Percentiles rank a stretch among this genome's conserved stretches.
Conservation (phyloP, 345 rosid genomes). For the Alliaria petiolata region DNA sequence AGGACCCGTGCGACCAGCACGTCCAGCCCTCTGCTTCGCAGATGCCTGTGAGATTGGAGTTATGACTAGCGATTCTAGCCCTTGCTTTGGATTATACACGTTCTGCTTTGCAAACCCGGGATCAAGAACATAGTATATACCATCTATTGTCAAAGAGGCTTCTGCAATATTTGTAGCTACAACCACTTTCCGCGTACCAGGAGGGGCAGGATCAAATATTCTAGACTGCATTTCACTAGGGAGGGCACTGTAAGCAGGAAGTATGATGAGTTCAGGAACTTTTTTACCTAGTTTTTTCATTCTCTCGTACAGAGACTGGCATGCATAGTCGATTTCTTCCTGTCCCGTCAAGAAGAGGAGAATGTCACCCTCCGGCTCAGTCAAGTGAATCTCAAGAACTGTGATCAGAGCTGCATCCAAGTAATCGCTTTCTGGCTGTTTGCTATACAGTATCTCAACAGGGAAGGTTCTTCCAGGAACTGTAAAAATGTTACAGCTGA, state of each 20-base stretch:
- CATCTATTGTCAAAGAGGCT: constrained; percentile 78
- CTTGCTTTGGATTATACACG: constrained; percentile 77
- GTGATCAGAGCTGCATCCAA: constrained; percentile 74
- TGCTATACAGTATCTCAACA: constrained; percentile 72
- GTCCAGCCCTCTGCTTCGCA: constrained; percentile 81
- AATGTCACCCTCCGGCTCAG: constrained; percentile 86
- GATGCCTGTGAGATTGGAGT: constrained; percentile 93
- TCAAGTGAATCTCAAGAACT: constrained; percentile 75
- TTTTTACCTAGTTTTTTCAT: constrained; percentile 70
- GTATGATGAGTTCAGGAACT: constrained; percentile 72
- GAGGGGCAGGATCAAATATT: constrained; percentile 82
- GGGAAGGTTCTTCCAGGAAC: constrained; percentile 86
- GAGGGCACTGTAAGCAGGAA: constrained; percentile 82
- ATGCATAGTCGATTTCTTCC: constrained; percentile 82
- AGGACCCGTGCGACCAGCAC: constrained; percentile 88
- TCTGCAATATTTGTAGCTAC: constrained; percentile 89
- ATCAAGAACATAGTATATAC: constrained; percentile 76
- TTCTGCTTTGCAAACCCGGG: constrained; percentile 85
- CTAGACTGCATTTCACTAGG: constrained; percentile 91
- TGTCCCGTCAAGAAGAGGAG: constrained; percentile 85
- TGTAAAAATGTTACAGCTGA: constrained; percentile 71
- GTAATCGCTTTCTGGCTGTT: constrained; percentile 84
- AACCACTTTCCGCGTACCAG: constrained; percentile 78
- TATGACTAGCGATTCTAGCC: constrained; percentile 68
- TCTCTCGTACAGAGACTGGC: constrained; percentile 65